phyloP scores from a whole-genome alignment of 345 rosid genomes.

The Brassica juncea region DNA sequence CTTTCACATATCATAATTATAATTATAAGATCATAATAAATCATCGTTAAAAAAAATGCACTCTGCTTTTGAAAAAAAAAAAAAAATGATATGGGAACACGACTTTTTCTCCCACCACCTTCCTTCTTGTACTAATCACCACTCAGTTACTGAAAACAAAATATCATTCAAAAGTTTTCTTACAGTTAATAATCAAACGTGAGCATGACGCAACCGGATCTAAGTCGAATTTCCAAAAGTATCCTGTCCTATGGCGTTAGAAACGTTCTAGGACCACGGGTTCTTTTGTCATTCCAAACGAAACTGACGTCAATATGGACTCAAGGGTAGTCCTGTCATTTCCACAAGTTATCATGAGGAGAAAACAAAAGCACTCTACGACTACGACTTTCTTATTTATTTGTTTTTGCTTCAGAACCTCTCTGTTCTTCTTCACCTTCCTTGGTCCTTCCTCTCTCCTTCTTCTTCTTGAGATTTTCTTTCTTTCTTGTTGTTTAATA shows the following conservation, averaged over 20 bases:
- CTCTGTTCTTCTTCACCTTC: constrained; percentile 27
- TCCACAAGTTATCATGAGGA: not conserved
- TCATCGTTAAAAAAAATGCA: too few species aligned
- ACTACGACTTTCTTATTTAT: not conserved
- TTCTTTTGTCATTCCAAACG: not conserved
- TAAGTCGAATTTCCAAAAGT: not conserved
- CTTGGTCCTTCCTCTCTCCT: constrained; percentile 30
- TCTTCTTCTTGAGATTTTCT: not conserved
- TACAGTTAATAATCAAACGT: constrained; percentile 12
- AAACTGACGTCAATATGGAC: constrained; percentile 3
- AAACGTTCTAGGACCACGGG: not conserved
- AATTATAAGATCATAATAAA: too few species aligned
- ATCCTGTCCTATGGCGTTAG: not conserved
- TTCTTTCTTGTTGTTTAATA: not conserved
- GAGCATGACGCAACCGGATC: constrained; percentile 4
- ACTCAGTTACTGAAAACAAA: not conserved
- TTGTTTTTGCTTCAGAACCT: constrained; percentile 3
- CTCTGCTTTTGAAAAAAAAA: not conserved
- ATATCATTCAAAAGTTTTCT: not conserved
- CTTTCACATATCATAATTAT: too few species aligned
- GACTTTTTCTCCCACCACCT: not conserved
- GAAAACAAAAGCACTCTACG: constrained; percentile 15
- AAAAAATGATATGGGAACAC: not conserved
- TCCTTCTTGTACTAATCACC: not conserved
- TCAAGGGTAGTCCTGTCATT: not conserved